phyloP scores from a whole-genome alignment of 257 asterid genomes.

The Solanum arcanum region DNA sequence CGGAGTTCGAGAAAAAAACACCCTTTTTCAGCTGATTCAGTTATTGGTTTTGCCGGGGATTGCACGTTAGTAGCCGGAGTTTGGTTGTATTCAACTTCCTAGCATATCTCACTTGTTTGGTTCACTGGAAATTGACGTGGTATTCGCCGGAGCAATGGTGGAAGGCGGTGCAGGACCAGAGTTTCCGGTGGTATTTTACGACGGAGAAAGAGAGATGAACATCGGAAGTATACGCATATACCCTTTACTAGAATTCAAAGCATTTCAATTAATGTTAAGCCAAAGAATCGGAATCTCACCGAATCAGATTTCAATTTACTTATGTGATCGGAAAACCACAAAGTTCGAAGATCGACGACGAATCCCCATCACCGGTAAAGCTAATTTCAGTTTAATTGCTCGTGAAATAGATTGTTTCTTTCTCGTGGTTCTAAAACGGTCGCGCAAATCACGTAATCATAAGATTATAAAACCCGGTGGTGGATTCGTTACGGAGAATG shows the following conservation, averaged over 20 bases:
- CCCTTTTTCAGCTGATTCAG: too few relatives aligned
- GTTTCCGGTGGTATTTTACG: conserved; percentile 67
- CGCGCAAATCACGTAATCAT: conserved; percentile 50
- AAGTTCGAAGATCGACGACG: conserved; percentile 37
- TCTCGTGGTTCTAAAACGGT: conserved; percentile 66
- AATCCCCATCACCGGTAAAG: conserved; percentile 67
- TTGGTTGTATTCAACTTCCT: not conserved
- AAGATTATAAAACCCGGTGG: conserved; percentile 34
- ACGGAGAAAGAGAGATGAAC: conserved; percentile 70
- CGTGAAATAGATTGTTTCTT: conserved; percentile 47
- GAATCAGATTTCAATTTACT: conserved; percentile 75
- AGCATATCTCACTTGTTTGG: not conserved
- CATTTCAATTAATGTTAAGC: conserved; percentile 64
- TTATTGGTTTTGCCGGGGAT: too few relatives aligned
- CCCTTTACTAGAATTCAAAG: conserved; percentile 60
- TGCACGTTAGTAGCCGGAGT: too few relatives aligned
- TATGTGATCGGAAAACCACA: conserved; percentile 27
- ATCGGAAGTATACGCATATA: conserved; percentile 45
- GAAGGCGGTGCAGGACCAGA: conserved; percentile 47
- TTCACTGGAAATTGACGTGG: not conserved
- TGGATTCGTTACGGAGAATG: conserved; percentile 8
- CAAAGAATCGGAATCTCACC: conserved; percentile 85
- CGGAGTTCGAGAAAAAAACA: too few relatives aligned
- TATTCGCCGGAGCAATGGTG: conserved; percentile 23
- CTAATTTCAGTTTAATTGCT: conserved; percentile 42